Base-by-base conservation (phyloP, 371 early-diverging fungal genomes). In the Mucor irregularis region DNA sequence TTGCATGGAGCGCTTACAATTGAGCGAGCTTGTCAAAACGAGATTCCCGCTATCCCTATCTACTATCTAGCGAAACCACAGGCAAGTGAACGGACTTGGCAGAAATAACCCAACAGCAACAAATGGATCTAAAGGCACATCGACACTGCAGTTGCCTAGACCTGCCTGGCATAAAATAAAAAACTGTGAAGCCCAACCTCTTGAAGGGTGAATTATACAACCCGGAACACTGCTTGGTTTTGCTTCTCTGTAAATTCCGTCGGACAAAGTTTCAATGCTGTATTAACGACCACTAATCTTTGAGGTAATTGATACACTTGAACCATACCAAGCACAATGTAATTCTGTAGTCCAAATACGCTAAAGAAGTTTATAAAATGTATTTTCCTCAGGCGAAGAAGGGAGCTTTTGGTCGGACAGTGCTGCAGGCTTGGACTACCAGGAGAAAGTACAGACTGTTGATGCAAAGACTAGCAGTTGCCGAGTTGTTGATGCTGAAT, bases 281-380 rank as follows among this genome's bases (percentile, higher is more conserved):
- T 58, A 45, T 44, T 58, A 28, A 44, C 50, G 28, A 50, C 49
- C 45, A 37, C 14, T 58, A 51, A 52, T 58, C 58, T 45, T 52
- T 58, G 46, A 58, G 43, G n/a, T 38, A 39, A 49, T 37, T 52
- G 45, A 46, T 51, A 17, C 21, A 29, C 16, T 6, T 21, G 22
- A 58, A 58, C 13, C 51, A 58, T 30, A 46, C 51, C 25, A 58
- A 58, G 52, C 58, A 51, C 14, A 58, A 58, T 28, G 21, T 24
- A 24, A 44, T 50, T 28, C 16, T 58, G 37, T 44, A 51, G 16
- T 17, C 47, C 34, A 58, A 58, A 45, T 46, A 55, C 19, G 30
- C 35, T 35, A 21, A 46, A 37, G 38, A 46, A 48, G 26, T 56
- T 45, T 21, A 54, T 25, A 54, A 25, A 14, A 44, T 45, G 54